Evolutionary conservation across 2,329 filamentous ascomycete genomes (phyloP).

Genomic region (Cordyceps cateniannulata): DNA sequence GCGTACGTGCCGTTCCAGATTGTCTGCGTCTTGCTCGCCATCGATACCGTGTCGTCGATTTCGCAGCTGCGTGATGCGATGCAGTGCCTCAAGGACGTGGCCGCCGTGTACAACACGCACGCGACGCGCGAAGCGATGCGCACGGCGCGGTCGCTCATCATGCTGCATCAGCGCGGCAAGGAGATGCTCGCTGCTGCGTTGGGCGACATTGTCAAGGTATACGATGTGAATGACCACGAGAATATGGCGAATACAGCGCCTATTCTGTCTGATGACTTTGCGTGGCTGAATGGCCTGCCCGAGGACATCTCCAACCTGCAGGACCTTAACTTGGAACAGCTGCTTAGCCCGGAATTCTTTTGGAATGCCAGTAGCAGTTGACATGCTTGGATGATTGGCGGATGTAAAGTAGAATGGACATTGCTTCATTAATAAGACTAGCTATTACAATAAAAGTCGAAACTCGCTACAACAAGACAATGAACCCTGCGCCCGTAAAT

Average conservation of each 20-base stretch:
- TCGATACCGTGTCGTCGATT: conserved; percentile 45
- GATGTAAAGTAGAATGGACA: neutral
- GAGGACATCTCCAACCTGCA: conserved; percentile 38
- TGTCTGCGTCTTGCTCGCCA: conserved; percentile 47
- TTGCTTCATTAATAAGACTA: neutral
- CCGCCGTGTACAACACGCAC: conserved; percentile 36
- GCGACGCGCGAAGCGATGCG: conserved; percentile 47
- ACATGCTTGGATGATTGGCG: neutral
- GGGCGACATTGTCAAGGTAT: conserved; percentile 29
- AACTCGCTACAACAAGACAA: neutral
- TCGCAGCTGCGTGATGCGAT: conserved; percentile 44
- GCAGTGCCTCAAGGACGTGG: conserved; percentile 36
- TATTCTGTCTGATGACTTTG: conserved; percentile 26
- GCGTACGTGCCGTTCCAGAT: conserved; percentile 55
- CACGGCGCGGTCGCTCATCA: conserved; percentile 46
- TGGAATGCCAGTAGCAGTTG: conserved; percentile 14
- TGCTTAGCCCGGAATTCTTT: conserved; percentile 22
- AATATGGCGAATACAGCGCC: conserved; percentile 13
- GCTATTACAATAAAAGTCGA: neutral
- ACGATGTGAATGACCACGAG: conserved; percentile 23
- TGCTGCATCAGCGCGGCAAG: conserved; percentile 45
- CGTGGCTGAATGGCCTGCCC: conserved; percentile 36
- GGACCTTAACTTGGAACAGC: conserved; percentile 37
- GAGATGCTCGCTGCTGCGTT: conserved; percentile 35
- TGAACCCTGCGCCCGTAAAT: neutral